Conservation (phyloP, 192 early-diverging fungal genomes). For the Dispira parvispora region DNA sequence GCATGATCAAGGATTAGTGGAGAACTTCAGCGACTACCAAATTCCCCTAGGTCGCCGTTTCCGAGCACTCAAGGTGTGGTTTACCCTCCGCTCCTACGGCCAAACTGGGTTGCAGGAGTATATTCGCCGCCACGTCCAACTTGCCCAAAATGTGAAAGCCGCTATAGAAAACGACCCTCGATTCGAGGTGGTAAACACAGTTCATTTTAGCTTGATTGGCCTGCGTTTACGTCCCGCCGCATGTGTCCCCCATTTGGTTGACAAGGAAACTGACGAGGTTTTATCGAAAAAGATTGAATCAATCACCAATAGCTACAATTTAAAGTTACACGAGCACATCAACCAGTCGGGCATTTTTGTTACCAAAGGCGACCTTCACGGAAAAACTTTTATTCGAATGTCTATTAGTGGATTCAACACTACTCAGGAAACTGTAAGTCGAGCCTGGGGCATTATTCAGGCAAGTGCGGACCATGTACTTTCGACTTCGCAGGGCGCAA, state of each 20-base stretch:
- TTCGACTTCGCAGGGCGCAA: not conserved
- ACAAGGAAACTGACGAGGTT: not conserved
- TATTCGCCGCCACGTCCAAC: conserved; percentile 24
- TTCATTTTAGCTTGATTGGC: conserved; percentile 26
- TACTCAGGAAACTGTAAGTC: not conserved
- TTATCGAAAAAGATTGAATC: not conserved
- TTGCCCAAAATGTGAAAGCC: conserved; percentile 21
- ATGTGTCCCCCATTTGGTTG: not conserved
- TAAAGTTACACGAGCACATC: conserved; percentile 15
- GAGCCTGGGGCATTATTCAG: not conserved
- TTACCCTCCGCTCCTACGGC: conserved; percentile 40
- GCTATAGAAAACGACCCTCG: conserved; percentile 22
- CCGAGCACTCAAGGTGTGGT: conserved; percentile 47
- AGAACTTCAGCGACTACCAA: conserved; percentile 39
- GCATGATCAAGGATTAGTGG: conserved; percentile 21
- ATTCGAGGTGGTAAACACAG: conserved; percentile 25
- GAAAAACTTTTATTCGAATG: not conserved
- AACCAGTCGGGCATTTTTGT: conserved; percentile 11
- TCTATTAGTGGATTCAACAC: not conserved
- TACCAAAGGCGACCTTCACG: not conserved
- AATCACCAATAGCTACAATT: conserved; percentile 18
- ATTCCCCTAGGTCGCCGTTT: conserved; percentile 37
- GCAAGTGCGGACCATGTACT: not conserved
- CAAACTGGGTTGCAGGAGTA: conserved; percentile 28
- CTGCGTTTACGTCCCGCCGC: conserved; percentile 27